phyloP scores from a whole-genome alignment of 768 basidiomycete genomes.

The Fomitopsis serialis region DNA sequence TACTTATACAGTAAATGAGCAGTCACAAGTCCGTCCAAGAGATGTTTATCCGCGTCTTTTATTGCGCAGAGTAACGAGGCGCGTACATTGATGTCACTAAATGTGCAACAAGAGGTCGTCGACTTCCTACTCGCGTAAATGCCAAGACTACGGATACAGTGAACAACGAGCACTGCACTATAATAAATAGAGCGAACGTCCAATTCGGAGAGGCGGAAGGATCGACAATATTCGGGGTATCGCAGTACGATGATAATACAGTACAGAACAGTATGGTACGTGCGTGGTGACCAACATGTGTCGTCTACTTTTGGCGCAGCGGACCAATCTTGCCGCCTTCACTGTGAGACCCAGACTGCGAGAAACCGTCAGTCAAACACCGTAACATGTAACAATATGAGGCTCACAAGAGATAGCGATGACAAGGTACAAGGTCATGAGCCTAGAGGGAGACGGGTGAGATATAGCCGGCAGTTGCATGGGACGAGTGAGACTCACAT shows the following conservation, averaged over 20 bases:
- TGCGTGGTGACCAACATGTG: too few species aligned
- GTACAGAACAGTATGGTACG: not conserved
- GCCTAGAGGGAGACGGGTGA: not conserved
- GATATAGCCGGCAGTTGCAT: too few species aligned
- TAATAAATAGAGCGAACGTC: too few species aligned
- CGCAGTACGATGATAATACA: not conserved
- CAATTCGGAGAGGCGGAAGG: not conserved
- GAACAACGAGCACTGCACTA: not conserved
- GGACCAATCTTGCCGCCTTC: not conserved
- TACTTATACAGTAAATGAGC: too few species aligned
- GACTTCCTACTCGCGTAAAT: not conserved
- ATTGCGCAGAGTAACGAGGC: not conserved
- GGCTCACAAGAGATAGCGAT: slow-evolving; percentile 71
- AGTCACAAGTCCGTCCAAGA: too few species aligned
- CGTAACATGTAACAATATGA: not conserved
- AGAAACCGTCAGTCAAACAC: slow-evolving; percentile 1
- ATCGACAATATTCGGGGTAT: not conserved
- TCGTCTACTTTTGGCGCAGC: too few species aligned
- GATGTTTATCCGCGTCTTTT: not conserved
- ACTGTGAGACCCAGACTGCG: slow-evolving; percentile 37
- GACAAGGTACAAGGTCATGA: slow-evolving; percentile 65
- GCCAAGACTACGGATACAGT: not conserved
- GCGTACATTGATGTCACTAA: not conserved
- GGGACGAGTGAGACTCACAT: slow-evolving; percentile 40
- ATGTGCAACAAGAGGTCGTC: not conserved